Evolutionary conservation across 2,329 filamentous ascomycete genomes (phyloP), one percentile per base, ranked within the genome.

Genomic region (Fusarium bulbicola): DNA sequence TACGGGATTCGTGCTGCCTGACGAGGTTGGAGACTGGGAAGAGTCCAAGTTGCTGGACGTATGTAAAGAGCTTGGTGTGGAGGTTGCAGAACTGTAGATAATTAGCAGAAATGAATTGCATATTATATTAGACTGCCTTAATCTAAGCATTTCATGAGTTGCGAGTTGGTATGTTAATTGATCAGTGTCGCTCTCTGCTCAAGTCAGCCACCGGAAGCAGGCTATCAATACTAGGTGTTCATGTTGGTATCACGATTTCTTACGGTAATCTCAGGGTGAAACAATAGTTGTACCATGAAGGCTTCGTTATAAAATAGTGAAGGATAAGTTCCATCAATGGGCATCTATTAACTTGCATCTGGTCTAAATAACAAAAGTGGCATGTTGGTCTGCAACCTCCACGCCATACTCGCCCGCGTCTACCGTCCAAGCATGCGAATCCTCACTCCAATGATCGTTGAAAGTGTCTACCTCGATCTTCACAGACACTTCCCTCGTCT

Each of bases 1-100:
- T 40, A 59, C 79, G 7, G 74, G 80, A 2, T 78, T 82, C 5
- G 78, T 86, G 0, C 47, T 86, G 50, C 85, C 85, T 1, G 84
- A 86, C 9, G 42, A 76, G 20, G 57, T 49, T 11, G 50, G 50
- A 39, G 24, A 6, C 32, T 26, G 11, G 42, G 56, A 75, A 6
- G 42, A 68, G n/a, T 49, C 58, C 0, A 42, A 56, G 3, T 1
- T 75, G 15, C 15, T 32, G 3, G 52, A 56, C 2, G 26, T 43
- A 15, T 56, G 26, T 14, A 56, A 56, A 18, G 52, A 56, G 8
- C 21, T 56, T 30, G 37, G 52, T 1, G 52, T 43, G 7, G 21
- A 56, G 11, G 37, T 30, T 11, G 15, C 20, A 24, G 36, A 24
- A 13, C 26, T 56, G 1, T 56, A 43, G 4, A 28, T 5, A 1